phyloP scores from a whole-genome alignment of 768 basidiomycete genomes.

The Postia placenta region DNA sequence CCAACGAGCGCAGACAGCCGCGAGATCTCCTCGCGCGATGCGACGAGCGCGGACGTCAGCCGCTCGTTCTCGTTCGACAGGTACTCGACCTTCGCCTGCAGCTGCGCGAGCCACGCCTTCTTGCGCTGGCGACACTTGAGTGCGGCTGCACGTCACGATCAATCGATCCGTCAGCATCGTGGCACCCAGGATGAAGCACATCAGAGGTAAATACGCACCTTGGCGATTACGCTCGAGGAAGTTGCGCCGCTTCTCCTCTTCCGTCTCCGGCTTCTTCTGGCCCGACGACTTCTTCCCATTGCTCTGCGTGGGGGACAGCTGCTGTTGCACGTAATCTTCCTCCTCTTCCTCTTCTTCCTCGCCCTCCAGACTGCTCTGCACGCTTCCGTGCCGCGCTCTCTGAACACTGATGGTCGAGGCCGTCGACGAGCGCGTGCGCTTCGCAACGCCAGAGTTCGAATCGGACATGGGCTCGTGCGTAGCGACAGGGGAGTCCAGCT shows the following conservation, averaged over 20 bases:
- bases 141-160: slow-evolving; percentile 54
- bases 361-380: slow-evolving; percentile 21
- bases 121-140: slow-evolving; percentile 99
- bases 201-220: slow-evolving; percentile 44
- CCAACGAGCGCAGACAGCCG: slow-evolving; percentile 72
- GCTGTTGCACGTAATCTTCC: slow-evolving; percentile 23
- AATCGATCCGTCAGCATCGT: slow-evolving; percentile 6
- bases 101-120: slow-evolving; percentile 91
- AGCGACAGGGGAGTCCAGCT: slow-evolving; percentile 33
- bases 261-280: slow-evolving; percentile 84
- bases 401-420: slow-evolving; percentile 12
- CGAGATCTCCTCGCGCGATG: slow-evolving; percentile 88
- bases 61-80: slow-evolving; percentile 94
- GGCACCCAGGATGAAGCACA: background rate
- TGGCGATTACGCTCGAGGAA: slow-evolving; percentile 97
- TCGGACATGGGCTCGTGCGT: slow-evolving; percentile 8
- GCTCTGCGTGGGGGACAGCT: background rate
- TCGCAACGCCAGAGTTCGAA: slow-evolving; percentile 15
- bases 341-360: slow-evolving; percentile 32
- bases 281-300: slow-evolving; percentile 22
- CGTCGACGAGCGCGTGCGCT: slow-evolving; percentile 35
- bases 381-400: slow-evolving; percentile 19
- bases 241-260: slow-evolving; percentile 96
- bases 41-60: slow-evolving; percentile 78
- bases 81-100: slow-evolving; percentile 92